Percentiles rank a stretch among this genome's conserved stretches.
Evolutionary conservation across 495 filamentous ascomycete genomes (phyloP).

Genomic region (Podospora didyma): DNA sequence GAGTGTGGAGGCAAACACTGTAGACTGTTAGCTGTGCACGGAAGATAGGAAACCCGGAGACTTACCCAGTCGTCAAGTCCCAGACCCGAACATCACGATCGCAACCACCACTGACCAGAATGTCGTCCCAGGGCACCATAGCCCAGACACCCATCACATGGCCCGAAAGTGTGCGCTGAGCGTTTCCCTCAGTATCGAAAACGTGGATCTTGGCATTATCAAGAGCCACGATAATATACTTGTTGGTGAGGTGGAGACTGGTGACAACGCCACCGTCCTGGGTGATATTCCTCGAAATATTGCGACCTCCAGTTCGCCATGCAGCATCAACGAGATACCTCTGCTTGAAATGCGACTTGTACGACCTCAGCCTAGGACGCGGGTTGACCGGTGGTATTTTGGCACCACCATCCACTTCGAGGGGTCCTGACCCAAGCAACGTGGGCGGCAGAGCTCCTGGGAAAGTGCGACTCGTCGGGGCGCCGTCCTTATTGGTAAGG

Average conservation of each 20-base stretch:
- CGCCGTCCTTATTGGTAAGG: constrained; percentile 21
- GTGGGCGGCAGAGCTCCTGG: constrained; percentile 32
- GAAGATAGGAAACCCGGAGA: neutral
- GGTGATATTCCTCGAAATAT: constrained; percentile 76
- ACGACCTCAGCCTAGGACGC: constrained; percentile 56
- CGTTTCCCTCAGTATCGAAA: constrained; percentile 85
- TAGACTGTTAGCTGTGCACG: constrained; percentile 15
- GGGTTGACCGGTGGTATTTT: constrained; percentile 11
- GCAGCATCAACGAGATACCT: constrained; percentile 95
- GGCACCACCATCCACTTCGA: constrained; percentile 37
- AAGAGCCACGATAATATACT: constrained; percentile 94
- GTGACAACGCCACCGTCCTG: constrained; percentile 97
- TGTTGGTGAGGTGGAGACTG: constrained; percentile 86
- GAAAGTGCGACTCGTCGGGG: constrained; percentile 29
- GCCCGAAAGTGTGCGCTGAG: constrained; percentile 83
- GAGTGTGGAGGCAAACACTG: constrained; percentile 68
- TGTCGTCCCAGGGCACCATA: constrained; percentile 98
- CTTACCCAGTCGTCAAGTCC: constrained; percentile 94
- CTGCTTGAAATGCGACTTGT: constrained; percentile 96
- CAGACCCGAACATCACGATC: constrained; percentile 96
- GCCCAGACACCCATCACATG: constrained; percentile 99
- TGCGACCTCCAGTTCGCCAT: constrained; percentile 84
- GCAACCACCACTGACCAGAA: constrained; percentile 91
- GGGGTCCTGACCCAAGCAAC: constrained; percentile 16
- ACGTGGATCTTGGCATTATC: constrained; percentile 99